phyloP scores from a whole-genome alignment of 352 stramenopile species.

The Phytophthora kernoviae region DNA sequence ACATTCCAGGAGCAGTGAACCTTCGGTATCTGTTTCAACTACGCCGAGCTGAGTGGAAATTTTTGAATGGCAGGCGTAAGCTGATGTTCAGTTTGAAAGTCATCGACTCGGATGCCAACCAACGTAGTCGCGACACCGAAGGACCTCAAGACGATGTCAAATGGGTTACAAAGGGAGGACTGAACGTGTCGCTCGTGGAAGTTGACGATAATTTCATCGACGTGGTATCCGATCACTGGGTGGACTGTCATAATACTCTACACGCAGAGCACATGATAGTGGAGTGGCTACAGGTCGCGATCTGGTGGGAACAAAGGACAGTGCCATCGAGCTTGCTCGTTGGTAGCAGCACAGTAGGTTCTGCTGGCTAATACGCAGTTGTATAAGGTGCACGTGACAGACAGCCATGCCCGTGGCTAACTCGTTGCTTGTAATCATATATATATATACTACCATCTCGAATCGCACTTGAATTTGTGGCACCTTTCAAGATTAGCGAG shows the following conservation, averaged over 20 bases:
- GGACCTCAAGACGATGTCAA: constrained; percentile 19
- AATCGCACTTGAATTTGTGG: no score
- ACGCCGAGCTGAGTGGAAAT: constrained; percentile 18
- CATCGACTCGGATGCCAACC: constrained; percentile 32
- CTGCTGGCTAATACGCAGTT: no score
- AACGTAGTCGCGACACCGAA: constrained; percentile 28
- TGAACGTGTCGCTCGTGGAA: constrained; percentile 32
- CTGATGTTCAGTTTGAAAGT: constrained; percentile 28
- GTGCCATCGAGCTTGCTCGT: constrained; percentile 69
- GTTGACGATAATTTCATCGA: constrained; percentile 32
- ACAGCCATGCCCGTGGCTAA: no score
- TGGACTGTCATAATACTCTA: constrained; percentile 35
- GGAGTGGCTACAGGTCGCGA: constrained; percentile 51
- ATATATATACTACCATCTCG: no score
- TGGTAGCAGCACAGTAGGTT: no score
- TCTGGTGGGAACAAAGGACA: constrained; percentile 56
- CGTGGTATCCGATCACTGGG: constrained; percentile 36
- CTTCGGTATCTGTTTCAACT: constrained; percentile 25
- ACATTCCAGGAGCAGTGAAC: constrained; percentile 22
- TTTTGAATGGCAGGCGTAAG: constrained; percentile 15
- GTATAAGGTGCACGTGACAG: no score
- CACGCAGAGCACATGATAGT: constrained; percentile 58
- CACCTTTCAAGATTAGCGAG: no score
- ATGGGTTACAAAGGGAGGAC: constrained; percentile 36
- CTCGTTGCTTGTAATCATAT: no score